These are phyloP conservation scores for Amaranthus tricolor DNA, from an alignment of 179 eudicot species.

Conservation along the genomic window DNA sequence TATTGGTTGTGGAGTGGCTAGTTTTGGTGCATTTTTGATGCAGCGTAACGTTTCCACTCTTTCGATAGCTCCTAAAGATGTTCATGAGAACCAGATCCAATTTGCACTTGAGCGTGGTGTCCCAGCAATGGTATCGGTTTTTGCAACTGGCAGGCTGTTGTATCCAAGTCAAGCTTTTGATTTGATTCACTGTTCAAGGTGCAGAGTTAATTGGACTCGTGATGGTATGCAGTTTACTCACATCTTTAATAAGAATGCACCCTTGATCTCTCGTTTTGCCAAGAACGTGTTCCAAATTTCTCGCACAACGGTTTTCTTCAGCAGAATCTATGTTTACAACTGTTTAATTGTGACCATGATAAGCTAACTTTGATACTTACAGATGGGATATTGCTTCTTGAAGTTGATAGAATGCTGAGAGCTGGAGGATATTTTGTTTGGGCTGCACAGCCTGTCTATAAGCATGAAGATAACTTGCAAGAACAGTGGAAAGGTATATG, in stretches of 20 bases:
- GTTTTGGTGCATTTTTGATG: slow-evolving; percentile 87
- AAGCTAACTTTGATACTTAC: slow-evolving; percentile 1
- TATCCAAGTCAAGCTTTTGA: slow-evolving; percentile 97
- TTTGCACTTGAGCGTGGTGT: slow-evolving; percentile 98
- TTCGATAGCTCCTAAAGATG: slow-evolving; percentile 94
- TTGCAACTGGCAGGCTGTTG: slow-evolving; percentile 66
- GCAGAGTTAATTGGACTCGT: slow-evolving; percentile 94
- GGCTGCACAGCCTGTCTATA: slow-evolving; percentile 98
- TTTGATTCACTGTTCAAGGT: slow-evolving; percentile 91
- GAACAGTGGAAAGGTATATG: slow-evolving; percentile 81
- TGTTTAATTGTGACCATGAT: slow-evolving; percentile 1
- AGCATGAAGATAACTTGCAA: slow-evolving; percentile 75
- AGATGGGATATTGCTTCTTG: slow-evolving; percentile 94
- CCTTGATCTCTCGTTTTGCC: not conserved
- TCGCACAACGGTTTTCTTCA: not conserved
- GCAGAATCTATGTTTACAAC: not conserved
- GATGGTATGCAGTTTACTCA: slow-evolving; percentile 54
- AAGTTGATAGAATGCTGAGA: slow-evolving; percentile 82
- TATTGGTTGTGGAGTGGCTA: slow-evolving; percentile 96
- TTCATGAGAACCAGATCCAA: slow-evolving; percentile 96
- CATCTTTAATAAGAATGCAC: not conserved
- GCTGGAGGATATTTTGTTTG: slow-evolving; percentile 94
- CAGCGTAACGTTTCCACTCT: slow-evolving; percentile 76
- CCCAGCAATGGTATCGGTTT: slow-evolving; percentile 94
- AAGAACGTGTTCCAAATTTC: not conserved